Evolutionary conservation across 768 basidiomycete species (phyloP).

Genomic region (Pulveroboletus sp.): DNA sequence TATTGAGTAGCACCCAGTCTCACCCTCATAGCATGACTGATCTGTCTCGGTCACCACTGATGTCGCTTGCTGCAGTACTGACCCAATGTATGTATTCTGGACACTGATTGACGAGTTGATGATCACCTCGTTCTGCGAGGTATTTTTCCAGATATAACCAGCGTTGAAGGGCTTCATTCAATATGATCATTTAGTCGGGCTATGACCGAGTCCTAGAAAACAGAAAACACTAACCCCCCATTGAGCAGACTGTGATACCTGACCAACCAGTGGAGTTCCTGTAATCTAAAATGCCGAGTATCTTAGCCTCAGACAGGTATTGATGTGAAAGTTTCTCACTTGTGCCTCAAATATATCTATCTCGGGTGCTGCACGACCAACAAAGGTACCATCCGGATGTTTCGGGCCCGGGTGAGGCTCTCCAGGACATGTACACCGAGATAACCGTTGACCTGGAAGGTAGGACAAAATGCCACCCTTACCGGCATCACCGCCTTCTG

Average conservation of each 20-base stretch:
- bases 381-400: constrained; percentile 69
- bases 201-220: background rate
- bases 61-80: constrained; percentile 73
- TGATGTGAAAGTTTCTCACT: constrained; percentile 22
- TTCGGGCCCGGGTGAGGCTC: constrained; percentile 85
- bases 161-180: constrained; percentile 66
- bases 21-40: constrained; percentile 65
- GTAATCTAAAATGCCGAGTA: constrained; percentile 42
- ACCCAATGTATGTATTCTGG: constrained; percentile 67
- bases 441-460: constrained; percentile 78
- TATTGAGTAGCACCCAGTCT: constrained; percentile 57
- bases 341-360: constrained; percentile 91
- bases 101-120: constrained; percentile 49
- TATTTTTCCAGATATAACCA: constrained; percentile 66
- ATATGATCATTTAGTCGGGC: background rate
- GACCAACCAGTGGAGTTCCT: constrained; percentile 41
- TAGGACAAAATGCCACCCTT: constrained; percentile 57
- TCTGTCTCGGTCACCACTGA: constrained; percentile 70
- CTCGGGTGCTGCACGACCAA: constrained; percentile 83
- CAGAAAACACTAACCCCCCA: constrained; percentile 57
- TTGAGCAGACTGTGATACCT: constrained; percentile 84
- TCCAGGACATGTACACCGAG: constrained; percentile 80
- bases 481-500: constrained; percentile 51
- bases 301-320: constrained; percentile 14
- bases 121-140: constrained; percentile 56